These are phyloP conservation scores for Fusarium pseudoanthophilum DNA, from an alignment of 2,329 filamentous ascomycete genomes.

Conservation along the genomic window DNA sequence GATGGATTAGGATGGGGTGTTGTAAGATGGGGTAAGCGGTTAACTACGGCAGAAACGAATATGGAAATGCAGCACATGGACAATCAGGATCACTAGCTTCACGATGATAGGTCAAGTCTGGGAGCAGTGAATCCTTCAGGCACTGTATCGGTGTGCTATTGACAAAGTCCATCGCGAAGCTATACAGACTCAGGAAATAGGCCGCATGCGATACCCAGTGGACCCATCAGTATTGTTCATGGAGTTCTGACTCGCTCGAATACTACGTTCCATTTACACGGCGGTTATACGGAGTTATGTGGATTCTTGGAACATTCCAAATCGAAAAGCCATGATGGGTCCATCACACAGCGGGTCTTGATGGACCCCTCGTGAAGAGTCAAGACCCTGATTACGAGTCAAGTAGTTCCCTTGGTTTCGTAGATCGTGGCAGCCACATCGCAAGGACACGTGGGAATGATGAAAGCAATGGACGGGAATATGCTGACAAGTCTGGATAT, in stretches of 20 bases:
- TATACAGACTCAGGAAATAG: neutral
- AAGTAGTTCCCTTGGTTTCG: neutral
- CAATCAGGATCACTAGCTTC: neutral
- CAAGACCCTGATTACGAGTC: neutral
- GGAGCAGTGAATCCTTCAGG: neutral
- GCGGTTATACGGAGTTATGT: neutral
- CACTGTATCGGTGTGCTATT: neutral
- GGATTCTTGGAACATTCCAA: neutral
- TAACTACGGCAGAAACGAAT: constrained; percentile 22
- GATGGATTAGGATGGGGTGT: neutral
- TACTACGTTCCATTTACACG: neutral
- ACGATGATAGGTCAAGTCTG: neutral
- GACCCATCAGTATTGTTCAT: no score
- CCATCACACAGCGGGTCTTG: neutral
- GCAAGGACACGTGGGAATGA: neutral
- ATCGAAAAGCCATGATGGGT: neutral
- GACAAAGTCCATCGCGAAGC: neutral
- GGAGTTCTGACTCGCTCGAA: neutral
- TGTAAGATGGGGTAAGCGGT: constrained; percentile 13
- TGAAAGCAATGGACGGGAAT: neutral
- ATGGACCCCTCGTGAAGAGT: neutral
- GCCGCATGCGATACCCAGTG: neutral
- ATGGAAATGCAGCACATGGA: constrained; percentile 6
- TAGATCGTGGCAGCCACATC: neutral
- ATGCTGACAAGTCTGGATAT: constrained; percentile 32